Conservation (phyloP, 73 alveolate species). For the Blepharisma japonicum region DNA sequence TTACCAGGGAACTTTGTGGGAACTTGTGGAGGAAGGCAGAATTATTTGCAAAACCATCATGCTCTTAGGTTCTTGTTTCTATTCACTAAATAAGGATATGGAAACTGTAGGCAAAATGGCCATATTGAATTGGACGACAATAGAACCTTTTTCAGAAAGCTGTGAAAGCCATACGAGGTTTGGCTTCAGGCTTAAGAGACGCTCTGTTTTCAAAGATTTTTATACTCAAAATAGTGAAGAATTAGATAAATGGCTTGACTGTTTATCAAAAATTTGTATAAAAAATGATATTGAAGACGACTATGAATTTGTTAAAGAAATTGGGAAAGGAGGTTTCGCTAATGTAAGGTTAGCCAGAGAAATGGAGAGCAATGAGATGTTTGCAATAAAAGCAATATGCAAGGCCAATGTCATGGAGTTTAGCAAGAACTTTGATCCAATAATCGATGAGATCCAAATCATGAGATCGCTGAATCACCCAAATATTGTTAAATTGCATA, state of each 20-base stretch:
- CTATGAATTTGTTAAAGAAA: not conserved
- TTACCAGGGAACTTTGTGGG: too few species aligned
- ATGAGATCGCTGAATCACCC: conserved; percentile 43
- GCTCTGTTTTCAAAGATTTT: conserved; percentile 3
- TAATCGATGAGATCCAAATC: conserved; percentile 34
- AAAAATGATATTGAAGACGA: conserved; percentile 8
- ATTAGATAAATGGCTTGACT: conserved; percentile 19
- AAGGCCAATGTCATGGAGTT: conserved; percentile 31
- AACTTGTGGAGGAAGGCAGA: too few species aligned
- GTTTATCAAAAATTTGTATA: not conserved
- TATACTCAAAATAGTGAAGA: conserved; percentile 8
- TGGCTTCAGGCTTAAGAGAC: not conserved
- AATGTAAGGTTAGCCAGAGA: conserved; percentile 33
- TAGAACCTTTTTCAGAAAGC: conserved; percentile 19
- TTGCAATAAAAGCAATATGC: conserved; percentile 40
- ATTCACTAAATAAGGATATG: too few species aligned
- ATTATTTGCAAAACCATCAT: too few species aligned
- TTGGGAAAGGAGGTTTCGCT: conserved; percentile 28
- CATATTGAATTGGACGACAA: not conserved
- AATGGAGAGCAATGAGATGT: conserved; percentile 19
- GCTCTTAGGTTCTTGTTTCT: too few species aligned
- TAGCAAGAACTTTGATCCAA: conserved; percentile 28
- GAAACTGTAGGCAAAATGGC: not conserved
- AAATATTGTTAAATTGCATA: conserved; percentile 37
- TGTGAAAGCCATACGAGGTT: not conserved